Percentiles rank a stretch among this genome's conserved stretches.
These are phyloP conservation scores for Trypanosoma platydactyli DNA, from an alignment of 208 protist species.

Conservation along the genomic window DNA sequence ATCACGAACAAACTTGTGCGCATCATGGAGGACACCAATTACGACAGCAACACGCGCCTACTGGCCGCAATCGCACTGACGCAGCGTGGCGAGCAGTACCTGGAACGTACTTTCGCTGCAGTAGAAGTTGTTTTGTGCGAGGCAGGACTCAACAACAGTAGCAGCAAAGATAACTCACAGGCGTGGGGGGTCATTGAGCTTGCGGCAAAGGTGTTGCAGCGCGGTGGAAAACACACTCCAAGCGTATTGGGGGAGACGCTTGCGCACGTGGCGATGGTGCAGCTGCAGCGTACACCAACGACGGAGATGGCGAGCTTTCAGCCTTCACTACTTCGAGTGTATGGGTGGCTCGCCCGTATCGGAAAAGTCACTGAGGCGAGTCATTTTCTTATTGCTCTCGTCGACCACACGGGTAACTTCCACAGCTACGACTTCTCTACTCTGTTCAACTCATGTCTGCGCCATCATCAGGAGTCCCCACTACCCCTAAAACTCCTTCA, in stretches of 20 bases:
- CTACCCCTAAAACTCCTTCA: constrained; percentile 58
- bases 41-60: constrained; percentile 26
- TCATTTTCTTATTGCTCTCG: constrained; percentile 55
- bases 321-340: constrained; percentile 56
- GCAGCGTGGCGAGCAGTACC: constrained; percentile 66
- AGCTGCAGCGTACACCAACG: constrained; percentile 41
- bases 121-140: constrained; percentile 50
- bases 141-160: background rate
- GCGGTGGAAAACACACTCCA: constrained; percentile 61
- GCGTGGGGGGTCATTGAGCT: constrained; percentile 36
- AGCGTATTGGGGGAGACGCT: constrained; percentile 60
- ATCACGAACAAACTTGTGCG: constrained; percentile 68
- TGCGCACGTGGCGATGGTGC: constrained; percentile 33
- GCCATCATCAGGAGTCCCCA: constrained; percentile 58
- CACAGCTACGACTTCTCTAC: constrained; percentile 47
- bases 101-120: constrained; percentile 66
- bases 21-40: constrained; percentile 42
- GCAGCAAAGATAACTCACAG: constrained; percentile 7
- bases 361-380: constrained; percentile 49
- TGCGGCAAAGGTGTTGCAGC: constrained; percentile 74
- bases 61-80: constrained; percentile 40
- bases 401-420: constrained; percentile 59
- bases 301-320: constrained; percentile 37
- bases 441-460: constrained; percentile 49
- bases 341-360: constrained; percentile 77